Evolutionary conservation across 768 basidiomycete species (phyloP).

Genomic region (Trichaptum fuscoviolaceum): DNA sequence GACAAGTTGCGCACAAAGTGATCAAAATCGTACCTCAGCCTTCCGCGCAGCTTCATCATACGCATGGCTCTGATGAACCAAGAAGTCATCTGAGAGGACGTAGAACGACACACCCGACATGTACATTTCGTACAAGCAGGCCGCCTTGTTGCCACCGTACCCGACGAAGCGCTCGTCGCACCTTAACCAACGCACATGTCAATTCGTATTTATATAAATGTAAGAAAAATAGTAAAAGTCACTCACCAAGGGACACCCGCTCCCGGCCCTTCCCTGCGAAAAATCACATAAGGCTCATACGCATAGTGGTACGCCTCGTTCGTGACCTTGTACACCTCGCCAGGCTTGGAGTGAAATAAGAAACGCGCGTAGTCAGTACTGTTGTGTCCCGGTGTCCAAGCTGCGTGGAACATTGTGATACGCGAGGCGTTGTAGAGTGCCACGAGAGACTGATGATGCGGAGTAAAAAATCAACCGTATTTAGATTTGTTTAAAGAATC

Average conservation of each 20-base stretch:
- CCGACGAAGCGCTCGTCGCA: conserved; percentile 90
- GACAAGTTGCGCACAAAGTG: not conserved
- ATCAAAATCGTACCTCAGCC: conserved; percentile 47
- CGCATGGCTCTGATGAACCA: conserved; percentile 81
- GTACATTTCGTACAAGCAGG: conserved; percentile 89
- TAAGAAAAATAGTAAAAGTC: conserved; percentile 4
- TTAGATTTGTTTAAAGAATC: not conserved
- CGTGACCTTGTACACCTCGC: conserved; percentile 69
- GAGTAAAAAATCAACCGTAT: no score
- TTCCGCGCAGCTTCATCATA: conserved; percentile 74
- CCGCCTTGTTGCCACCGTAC: conserved; percentile 90
- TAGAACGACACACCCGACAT: conserved; percentile 79
- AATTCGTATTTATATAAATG: not conserved
- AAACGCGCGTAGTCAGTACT: conserved; percentile 73
- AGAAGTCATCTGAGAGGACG: conserved; percentile 81
- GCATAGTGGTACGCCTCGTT: conserved; percentile 60
- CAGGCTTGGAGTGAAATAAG: conserved; percentile 47
- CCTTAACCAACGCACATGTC: conserved; percentile 34
- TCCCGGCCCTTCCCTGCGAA: conserved; percentile 53
- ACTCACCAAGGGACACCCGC: conserved; percentile 57
- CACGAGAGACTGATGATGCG: conserved; percentile 42
- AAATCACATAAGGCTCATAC: conserved; percentile 87
- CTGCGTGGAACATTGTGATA: conserved; percentile 72
- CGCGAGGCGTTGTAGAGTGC: conserved; percentile 49
- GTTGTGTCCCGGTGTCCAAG: conserved; percentile 76